Base-by-base conservation (phyloP, 768 basidiomycete genomes). In the Tephrocybe sp. region DNA sequence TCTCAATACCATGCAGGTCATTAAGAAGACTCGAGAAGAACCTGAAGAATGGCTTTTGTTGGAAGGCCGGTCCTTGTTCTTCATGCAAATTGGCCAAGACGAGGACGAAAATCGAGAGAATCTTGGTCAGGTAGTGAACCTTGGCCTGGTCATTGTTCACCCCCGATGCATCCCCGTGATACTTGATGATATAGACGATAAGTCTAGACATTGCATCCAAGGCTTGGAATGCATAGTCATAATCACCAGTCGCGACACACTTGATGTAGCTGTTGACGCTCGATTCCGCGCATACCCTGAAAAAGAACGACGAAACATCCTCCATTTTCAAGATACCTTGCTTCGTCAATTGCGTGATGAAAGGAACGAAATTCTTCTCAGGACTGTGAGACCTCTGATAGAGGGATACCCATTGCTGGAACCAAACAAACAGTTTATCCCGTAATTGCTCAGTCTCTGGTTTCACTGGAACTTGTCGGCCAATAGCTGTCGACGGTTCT, bases 111-210 rank as follows among this genome's bases (percentile, higher is more conserved):
- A 98, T 98, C 11, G 96, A 96, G 50, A 99, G 71, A 51, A 98
- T 98, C 73, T 98, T 98, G 44, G 92, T 93, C 60, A 97, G 75
- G 70, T 98, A 98, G 66, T 96, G 91, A 11, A 95, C 91, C 67
- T 97, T 97, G 15, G 94, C 92, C 59, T 92, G 88, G 59, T 96
- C 94, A 60, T 92, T 92, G 69, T 94, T 91, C 51, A 91, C 78
- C 9, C 91, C 93, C 11, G 88, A 84, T 22, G 94, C 91, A 70
- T 99, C 97, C 9, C 95, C 97, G 58, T 98, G 96, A 66, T 98
- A 98, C 74, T 98, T 98, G 82, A 98, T 94, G 71, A 99, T 95
- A 69, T 97, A 93, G 28, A 92, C 89, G 56, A 99, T 92, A 53
- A 99, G 76, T 55, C 93, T 84, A 30, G 96, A 92, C 76, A 98